phyloP scores from a whole-genome alignment of 2,329 filamentous ascomycete genomes.

The Plectosphaerella sp. region DNA sequence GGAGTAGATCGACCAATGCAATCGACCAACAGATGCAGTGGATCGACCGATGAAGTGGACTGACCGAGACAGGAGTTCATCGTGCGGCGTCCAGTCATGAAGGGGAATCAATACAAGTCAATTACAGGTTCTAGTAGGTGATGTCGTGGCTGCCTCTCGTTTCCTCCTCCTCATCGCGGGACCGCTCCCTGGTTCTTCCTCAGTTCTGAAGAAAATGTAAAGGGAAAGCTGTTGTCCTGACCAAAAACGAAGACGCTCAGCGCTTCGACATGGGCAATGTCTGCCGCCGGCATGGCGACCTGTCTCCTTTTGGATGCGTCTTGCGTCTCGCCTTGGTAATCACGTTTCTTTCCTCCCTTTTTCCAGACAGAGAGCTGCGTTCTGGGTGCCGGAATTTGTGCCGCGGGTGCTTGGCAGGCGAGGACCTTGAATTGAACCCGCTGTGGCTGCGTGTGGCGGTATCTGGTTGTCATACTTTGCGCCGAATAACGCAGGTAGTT shows the following conservation, averaged over 20 bases:
- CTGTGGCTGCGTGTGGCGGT: conserved; percentile 22
- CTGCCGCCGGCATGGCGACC: neutral
- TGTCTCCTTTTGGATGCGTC: neutral
- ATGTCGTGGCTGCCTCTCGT: no score
- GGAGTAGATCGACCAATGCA: no score
- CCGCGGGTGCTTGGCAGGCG: conserved; percentile 25
- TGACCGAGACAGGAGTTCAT: no score
- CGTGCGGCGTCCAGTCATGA: no score
- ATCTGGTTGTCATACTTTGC: conserved; percentile 21
- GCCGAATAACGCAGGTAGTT: conserved; percentile 32
- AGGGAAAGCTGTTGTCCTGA: neutral
- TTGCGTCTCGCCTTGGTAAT: neutral
- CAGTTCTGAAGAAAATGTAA: neutral
- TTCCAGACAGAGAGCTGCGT: neutral
- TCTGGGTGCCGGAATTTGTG: no score
- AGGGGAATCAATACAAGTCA: no score
- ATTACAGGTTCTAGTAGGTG: no score
- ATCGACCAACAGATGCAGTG: no score
- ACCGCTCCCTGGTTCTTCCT: no score
- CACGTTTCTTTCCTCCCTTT: conserved; percentile 1
- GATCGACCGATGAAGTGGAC: no score
- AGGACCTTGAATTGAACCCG: conserved; percentile 35
- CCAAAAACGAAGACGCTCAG: neutral
- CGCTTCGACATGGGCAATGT: neutral
- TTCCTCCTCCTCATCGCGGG: no score